A percentile compares a stretch with the other conserved stretches of the same genome.
Conservation (phyloP, 2,329 filamentous ascomycete genomes). For the Arthrobotrys megalospora region DNA sequence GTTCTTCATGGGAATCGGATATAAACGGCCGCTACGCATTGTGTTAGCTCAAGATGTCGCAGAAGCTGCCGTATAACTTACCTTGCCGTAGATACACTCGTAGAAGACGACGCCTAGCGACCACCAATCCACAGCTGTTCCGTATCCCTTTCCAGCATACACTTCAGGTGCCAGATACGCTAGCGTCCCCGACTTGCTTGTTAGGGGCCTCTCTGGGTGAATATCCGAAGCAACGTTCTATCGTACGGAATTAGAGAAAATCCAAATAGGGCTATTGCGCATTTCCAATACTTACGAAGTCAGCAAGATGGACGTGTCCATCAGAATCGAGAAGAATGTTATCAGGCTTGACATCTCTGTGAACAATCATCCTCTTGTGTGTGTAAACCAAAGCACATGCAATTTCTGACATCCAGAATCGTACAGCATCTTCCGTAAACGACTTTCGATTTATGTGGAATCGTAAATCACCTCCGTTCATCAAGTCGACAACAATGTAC, state of each 20-base stretch:
- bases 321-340: slow-evolving; percentile 90
- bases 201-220: slow-evolving; percentile 83
- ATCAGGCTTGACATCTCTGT: slow-evolving; percentile 92
- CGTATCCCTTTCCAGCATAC: slow-evolving; percentile 90
- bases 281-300: slow-evolving; percentile 79
- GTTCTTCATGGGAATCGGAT: slow-evolving; percentile 83
- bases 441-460: slow-evolving; percentile 99
- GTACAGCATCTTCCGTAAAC: slow-evolving; percentile 95
- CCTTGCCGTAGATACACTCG: slow-evolving; percentile 99
- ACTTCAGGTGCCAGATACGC: slow-evolving; percentile 97
- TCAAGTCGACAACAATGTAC: slow-evolving; percentile 95
- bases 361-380: slow-evolving; percentile 87
- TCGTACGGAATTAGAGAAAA: slow-evolving; percentile 66
- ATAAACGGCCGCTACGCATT: slow-evolving; percentile 85
- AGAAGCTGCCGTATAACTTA: slow-evolving; percentile 67
- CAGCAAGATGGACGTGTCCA: slow-evolving; percentile 95
- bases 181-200: slow-evolving; percentile 95
- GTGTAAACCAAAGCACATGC: slow-evolving; percentile 92
- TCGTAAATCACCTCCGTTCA: slow-evolving; percentile 95
- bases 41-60: slow-evolving; percentile 7
- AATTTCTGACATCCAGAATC: slow-evolving; percentile 96
- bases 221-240: slow-evolving; percentile 98
- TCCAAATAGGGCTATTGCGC: slow-evolving; percentile 7
- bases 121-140: slow-evolving; percentile 96
- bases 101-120: slow-evolving; percentile 98